A percentile compares a stretch with the other conserved stretches of the same genome.
Conservation (phyloP, 345 rosid genomes). For the Citrus glauca region DNA sequence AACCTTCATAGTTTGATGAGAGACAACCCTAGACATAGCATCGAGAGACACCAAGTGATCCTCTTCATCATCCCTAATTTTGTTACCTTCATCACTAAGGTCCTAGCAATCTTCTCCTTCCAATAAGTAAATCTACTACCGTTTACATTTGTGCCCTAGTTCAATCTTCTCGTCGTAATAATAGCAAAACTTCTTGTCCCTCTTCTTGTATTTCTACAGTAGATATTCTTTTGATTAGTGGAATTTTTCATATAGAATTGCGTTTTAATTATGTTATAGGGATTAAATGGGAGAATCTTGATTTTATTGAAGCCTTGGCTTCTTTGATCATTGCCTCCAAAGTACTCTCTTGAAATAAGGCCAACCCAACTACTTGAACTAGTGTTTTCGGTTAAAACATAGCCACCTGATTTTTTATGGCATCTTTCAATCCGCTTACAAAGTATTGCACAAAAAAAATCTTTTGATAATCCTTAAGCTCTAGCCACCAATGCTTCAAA, state of each 20-base stretch:
- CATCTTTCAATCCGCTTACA: not conserved
- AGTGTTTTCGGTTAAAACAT: not conserved
- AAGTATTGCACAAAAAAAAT: not conserved
- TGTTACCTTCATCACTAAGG: no score
- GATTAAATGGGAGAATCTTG: no score
- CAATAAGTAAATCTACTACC: not conserved
- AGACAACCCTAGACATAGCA: no score
- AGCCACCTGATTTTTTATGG: not conserved
- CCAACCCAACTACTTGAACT: not conserved
- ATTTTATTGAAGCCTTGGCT: not conserved
- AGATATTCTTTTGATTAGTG: no score
- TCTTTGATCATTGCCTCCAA: not conserved
- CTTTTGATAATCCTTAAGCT: not conserved
- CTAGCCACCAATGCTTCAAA: not conserved
- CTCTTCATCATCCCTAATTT: no score
- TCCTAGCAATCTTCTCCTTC: not conserved
- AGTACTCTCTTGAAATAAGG: not conserved
- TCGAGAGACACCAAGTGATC: no score
- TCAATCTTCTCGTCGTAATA: not conserved
- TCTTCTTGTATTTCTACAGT: no score
- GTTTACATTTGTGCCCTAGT: not conserved
- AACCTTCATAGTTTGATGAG: no score
- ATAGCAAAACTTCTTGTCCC: no score
- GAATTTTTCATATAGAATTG: no score
- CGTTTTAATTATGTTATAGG: no score